Conservation (phyloP, 164 flowering plant species). For the Umbellularia californica region DNA sequence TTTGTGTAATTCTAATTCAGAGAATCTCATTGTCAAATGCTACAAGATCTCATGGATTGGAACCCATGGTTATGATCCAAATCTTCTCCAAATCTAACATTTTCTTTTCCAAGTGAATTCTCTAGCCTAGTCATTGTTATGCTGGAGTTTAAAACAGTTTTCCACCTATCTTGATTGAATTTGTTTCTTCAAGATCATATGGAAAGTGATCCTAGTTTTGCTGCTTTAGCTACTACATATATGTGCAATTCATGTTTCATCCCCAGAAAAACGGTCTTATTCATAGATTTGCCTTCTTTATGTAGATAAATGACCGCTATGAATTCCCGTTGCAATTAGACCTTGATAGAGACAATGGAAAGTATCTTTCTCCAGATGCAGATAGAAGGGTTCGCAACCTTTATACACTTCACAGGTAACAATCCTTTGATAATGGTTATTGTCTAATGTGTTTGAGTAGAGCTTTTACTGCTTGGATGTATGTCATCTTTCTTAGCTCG, state of each 20-base stretch:
- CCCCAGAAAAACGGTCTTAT: not conserved
- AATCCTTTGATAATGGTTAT: not conserved
- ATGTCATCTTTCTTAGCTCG: not conserved
- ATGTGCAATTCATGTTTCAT: not conserved
- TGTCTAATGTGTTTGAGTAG: not conserved
- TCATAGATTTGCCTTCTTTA: not conserved
- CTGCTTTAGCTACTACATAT: not conserved
- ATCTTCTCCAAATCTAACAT: too few species aligned
- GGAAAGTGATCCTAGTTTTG: not conserved
- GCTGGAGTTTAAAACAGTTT: too few species aligned
- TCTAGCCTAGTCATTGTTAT: too few species aligned
- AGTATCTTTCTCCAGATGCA: constrained; percentile 64
- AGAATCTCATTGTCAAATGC: too few species aligned
- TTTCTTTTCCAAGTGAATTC: too few species aligned
- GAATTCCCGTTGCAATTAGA: constrained; percentile 63
- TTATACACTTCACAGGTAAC: constrained; percentile 62
- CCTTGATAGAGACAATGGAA: constrained; percentile 57
- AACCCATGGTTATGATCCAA: too few species aligned
- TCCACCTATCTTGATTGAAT: too few species aligned
- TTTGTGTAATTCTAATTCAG: too few species aligned
- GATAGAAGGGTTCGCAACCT: constrained; percentile 59
- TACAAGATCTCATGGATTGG: too few species aligned
- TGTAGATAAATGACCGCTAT: constrained; percentile 64
- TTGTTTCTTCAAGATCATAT: too few species aligned
- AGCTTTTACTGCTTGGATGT: not conserved